Conservation (phyloP, 1,139 yeast genomes). For the Geotrichum phurueaensis region DNA sequence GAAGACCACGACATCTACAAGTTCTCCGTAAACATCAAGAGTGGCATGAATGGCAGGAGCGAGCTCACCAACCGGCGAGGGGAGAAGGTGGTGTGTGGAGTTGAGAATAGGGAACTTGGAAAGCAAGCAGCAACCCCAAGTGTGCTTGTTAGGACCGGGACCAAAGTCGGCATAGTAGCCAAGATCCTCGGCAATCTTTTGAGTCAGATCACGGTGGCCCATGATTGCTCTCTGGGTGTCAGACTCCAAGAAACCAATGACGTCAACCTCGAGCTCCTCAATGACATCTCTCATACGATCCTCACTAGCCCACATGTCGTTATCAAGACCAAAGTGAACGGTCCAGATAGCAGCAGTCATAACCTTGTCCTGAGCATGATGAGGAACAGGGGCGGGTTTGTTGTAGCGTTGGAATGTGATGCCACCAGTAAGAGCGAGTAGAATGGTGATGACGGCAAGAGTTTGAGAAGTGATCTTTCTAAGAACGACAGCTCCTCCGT, state of each 20-base stretch:
- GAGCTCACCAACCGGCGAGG: slow-evolving; percentile 94
- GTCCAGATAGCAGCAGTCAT: slow-evolving; percentile 98
- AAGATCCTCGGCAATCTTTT: slow-evolving; percentile 82
- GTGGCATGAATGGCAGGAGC: slow-evolving; percentile 99
- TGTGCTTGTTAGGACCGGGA: slow-evolving; percentile 96
- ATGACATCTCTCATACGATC: slow-evolving; percentile 80
- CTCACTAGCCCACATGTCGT: slow-evolving; percentile 97
- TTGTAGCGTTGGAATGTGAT: slow-evolving; percentile 58
- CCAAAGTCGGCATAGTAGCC: slow-evolving; percentile 96
- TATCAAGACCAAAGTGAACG: slow-evolving; percentile 91
- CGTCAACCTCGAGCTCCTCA: slow-evolving; percentile 79
- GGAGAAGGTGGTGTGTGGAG: slow-evolving; percentile 84
- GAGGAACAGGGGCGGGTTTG: slow-evolving; percentile 56
- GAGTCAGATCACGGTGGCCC: slow-evolving; percentile 93
- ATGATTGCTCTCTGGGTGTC: slow-evolving; percentile 92
- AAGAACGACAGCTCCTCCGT: slow-evolving; percentile 23
- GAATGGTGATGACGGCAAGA: slow-evolving; percentile 26
- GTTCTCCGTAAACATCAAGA: slow-evolving; percentile 77
- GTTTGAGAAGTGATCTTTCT: slow-evolving; percentile 30
- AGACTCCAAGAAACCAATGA: slow-evolving; percentile 82
- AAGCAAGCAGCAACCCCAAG: slow-evolving; percentile 93
- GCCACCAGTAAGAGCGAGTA: slow-evolving; percentile 34
- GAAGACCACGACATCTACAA: slow-evolving; percentile 88
- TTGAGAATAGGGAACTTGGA: slow-evolving; percentile 90
- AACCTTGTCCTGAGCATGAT: slow-evolving; percentile 66